Evolutionary conservation across 345 rosid species (phyloP).

Genomic region (Eucalyptus rudis): DNA sequence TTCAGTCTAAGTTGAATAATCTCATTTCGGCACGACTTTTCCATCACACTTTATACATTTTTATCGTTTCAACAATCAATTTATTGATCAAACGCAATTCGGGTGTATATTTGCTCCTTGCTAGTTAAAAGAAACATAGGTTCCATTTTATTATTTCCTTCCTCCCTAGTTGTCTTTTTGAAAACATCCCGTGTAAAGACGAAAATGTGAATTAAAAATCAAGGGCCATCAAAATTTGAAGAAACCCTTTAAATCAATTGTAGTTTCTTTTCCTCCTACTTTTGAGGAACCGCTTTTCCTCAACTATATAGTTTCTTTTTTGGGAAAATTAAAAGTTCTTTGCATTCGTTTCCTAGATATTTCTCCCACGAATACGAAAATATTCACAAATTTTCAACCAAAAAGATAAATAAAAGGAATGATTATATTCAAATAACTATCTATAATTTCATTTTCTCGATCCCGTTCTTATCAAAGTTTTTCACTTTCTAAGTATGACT

Average conservation of each 20-base stretch:
- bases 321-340: background rate
- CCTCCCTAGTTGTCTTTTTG: background rate
- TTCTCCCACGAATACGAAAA: background rate
- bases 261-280: background rate
- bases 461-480: background rate
- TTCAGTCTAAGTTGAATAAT: no score
- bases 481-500: background rate
- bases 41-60: no score
- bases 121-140: background rate
- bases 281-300: background rate
- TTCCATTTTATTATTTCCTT: background rate
- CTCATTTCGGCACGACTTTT: no score
- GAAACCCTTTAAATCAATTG: background rate
- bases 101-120: background rate
- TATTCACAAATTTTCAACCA: background rate
- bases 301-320: background rate
- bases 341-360: background rate
- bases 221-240: background rate
- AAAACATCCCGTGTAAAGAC: background rate
- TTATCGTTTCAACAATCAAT: background rate
- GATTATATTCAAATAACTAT: background rate
- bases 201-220: background rate
- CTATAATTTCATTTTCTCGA: background rate
- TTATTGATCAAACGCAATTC: background rate
- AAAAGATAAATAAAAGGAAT: background rate